These are phyloP conservation scores for Mycena indigotica DNA, from an alignment of 768 basidiomycete species.

Conservation along the genomic window DNA sequence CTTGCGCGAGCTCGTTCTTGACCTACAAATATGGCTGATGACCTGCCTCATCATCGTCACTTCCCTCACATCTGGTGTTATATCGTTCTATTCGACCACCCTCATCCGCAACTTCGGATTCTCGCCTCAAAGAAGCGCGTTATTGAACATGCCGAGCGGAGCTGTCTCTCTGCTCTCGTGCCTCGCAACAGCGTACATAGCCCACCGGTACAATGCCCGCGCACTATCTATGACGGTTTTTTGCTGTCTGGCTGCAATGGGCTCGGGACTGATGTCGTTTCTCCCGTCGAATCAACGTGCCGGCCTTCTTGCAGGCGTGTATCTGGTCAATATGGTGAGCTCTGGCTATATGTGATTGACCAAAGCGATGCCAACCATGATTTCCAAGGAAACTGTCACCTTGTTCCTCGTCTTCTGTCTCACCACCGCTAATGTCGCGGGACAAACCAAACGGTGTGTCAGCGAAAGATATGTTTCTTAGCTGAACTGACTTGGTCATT, in stretches of 20 bases:
- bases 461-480: not conserved
- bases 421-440: constrained; percentile 19
- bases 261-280: constrained; percentile 21
- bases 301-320: constrained; percentile 18
- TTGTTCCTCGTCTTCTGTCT: constrained; percentile 19
- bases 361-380: too few species aligned
- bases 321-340: constrained; percentile 20
- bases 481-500: not conserved
- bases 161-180: constrained; percentile 17
- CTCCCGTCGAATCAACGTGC: constrained; percentile 13
- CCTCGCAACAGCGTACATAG: constrained; percentile 18
- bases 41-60: constrained; percentile 10
- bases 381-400: constrained; percentile 15
- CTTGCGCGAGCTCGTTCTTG: constrained; percentile 12
- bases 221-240: constrained; percentile 15
- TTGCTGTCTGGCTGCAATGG: constrained; percentile 14
- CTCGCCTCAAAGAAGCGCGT: constrained; percentile 13
- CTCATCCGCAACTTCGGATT: constrained; percentile 23
- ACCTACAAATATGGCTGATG: constrained; percentile 21
- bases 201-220: constrained; percentile 14
- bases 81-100: constrained; percentile 20
- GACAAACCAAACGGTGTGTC: constrained; percentile 21
- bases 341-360: not conserved
- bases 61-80: constrained; percentile 17
- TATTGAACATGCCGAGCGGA: constrained; percentile 22